A percentile compares a stretch with the other conserved stretches of the same genome.
phyloP scores from a whole-genome alignment of 495 filamentous ascomycete species.

The Lepidopterella palustris region DNA sequence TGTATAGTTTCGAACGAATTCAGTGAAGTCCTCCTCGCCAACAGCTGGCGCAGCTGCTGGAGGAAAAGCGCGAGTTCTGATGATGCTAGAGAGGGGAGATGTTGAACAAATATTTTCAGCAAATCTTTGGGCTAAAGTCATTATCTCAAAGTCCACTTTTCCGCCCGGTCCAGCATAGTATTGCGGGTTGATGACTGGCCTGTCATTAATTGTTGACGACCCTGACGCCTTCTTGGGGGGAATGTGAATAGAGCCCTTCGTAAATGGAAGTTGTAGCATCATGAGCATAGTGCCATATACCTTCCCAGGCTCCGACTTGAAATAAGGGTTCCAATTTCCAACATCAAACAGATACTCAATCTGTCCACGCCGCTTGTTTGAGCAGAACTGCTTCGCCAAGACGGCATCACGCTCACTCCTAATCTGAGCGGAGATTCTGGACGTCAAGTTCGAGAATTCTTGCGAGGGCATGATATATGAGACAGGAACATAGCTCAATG shows the following conservation, averaged over 20 bases:
- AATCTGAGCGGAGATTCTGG: background rate
- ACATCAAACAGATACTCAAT: slow-evolving; percentile 39
- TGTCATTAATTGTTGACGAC: slow-evolving; percentile 15
- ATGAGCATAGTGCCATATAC: slow-evolving; percentile 48
- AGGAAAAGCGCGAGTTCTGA: slow-evolving; percentile 39
- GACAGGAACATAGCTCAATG: slow-evolving; percentile 45
- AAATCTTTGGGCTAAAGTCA: slow-evolving; percentile 39
- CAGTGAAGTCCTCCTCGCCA: slow-evolving; percentile 35
- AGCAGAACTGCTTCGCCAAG: slow-evolving; percentile 33
- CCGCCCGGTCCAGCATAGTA: slow-evolving; percentile 40
- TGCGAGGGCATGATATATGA: slow-evolving; percentile 32
- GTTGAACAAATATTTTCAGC: slow-evolving; percentile 41
- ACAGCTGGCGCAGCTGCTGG: slow-evolving; percentile 7
- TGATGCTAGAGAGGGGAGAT: slow-evolving; percentile 39
- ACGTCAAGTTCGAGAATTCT: slow-evolving; percentile 10
- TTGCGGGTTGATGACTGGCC: slow-evolving; percentile 42
- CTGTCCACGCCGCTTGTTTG: slow-evolving; percentile 38
- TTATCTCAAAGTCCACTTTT: slow-evolving; percentile 42
- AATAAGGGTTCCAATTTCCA: slow-evolving; percentile 46
- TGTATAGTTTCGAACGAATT: slow-evolving; percentile 20
- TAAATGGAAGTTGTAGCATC: slow-evolving; percentile 42
- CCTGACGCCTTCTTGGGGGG: slow-evolving; percentile 17
- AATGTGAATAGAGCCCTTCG: slow-evolving; percentile 15
- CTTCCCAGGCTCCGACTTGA: slow-evolving; percentile 38
- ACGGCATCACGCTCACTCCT: slow-evolving; percentile 19